Base-by-base conservation (phyloP, 768 basidiomycete species). In the Russula sp. region DNA sequence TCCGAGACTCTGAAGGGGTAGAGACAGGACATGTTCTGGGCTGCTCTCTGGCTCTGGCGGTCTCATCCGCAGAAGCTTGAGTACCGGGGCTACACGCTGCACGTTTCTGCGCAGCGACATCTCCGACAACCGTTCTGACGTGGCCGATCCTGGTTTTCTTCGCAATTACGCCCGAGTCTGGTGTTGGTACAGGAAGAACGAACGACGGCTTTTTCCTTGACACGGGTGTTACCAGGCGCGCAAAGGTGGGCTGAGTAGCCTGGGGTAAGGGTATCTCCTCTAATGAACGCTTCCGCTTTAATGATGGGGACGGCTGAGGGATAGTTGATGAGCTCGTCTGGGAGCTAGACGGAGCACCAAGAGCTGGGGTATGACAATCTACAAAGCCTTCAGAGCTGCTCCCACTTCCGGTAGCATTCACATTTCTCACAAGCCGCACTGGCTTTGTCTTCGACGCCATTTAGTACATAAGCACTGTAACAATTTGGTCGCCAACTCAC, bases 381-480 rank as follows among this genome's bases (percentile, higher is more conserved):
- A 32, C 46, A 36, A 39, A 34, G 16, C 60, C 63, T 25, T 65
- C 63, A 32, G 59, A 60, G 51, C 63, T 60, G 41, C 63, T 64
- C n/a, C 50, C 55, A 22, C 63, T 56, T 45, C 48, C 56, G 7
- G 32, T 18, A 20, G 46, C 20, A 43, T 25, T 57, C 32, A 45
- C 35, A n/a, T 36, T 48, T 39, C 48, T 65, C 29, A 60, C 65
- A 14, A 65, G 45, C 32, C 65, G 65, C 35, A 56, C 49, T 11
- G 63, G 55, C 53, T 66, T 66, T 46, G 58, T 56, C 65, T 65
- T 53, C 46, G 42, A n/a, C 25, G 11, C n/a, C 14, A 38, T 46
- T 62, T 1, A 58, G 56, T 29, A 58, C 25, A 48, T 7, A 29
- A 34, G 8, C 0, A 20, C n/a, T 32, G 22, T 14, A 5, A 16